These are phyloP conservation scores for Oxyria digyna DNA, from an alignment of 148 eudicot species.

Conservation along the genomic window DNA sequence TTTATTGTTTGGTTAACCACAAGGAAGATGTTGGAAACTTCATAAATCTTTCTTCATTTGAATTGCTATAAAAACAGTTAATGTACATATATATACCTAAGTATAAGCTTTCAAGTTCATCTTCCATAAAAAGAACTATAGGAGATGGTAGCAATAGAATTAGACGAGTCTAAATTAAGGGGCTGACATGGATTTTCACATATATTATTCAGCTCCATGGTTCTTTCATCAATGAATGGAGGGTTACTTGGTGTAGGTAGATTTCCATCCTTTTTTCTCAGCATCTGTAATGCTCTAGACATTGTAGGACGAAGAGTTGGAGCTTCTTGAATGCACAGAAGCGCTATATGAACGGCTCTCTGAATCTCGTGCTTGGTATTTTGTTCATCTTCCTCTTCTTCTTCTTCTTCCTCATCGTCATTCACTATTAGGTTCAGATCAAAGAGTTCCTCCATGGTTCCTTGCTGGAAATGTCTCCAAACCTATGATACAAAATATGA, in stretches of 20 bases:
- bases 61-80: not conserved
- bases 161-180: slow-evolving; percentile 12
- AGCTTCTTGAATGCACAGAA: slow-evolving; percentile 45
- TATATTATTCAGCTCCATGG: slow-evolving; percentile 26
- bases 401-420: not conserved
- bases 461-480: slow-evolving; percentile 48
- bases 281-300: slow-evolving; percentile 38
- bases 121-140: slow-evolving; percentile 23
- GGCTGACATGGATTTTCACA: slow-evolving; percentile 13
- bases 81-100: not conserved
- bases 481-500: slow-evolving; percentile 18
- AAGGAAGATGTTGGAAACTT: too few species aligned
- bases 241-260: slow-evolving; percentile 40
- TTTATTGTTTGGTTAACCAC: too few species aligned
- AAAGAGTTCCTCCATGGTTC: slow-evolving; percentile 27
- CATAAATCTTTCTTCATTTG: not conserved
- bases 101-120: too few species aligned
- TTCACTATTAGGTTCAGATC: slow-evolving; percentile 34
- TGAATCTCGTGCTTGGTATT: slow-evolving; percentile 19
- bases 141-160: slow-evolving; percentile 24
- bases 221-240: slow-evolving; percentile 42
- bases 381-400: not conserved
- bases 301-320: slow-evolving; percentile 46
- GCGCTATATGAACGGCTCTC: slow-evolving; percentile 44
- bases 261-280: slow-evolving; percentile 33